phyloP scores from a whole-genome alignment of 768 basidiomycete genomes.

The Termitomyces titanicus region DNA sequence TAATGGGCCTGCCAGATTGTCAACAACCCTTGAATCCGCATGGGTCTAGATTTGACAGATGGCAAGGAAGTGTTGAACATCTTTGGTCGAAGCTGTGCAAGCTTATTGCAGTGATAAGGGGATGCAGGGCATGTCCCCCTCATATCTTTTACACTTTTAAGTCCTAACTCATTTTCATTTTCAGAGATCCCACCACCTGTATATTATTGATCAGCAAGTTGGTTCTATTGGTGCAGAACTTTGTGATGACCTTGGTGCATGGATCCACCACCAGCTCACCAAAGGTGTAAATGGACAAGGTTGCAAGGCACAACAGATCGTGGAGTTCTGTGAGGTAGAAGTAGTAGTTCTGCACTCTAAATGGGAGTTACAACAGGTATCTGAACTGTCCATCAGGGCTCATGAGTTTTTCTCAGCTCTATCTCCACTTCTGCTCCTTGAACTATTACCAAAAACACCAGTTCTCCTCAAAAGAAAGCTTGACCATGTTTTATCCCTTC shows the following conservation, averaged over 20 bases:
- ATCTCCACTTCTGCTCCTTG: background rate
- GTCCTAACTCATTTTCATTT: too few relatives aligned
- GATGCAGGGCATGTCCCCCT: too few relatives aligned
- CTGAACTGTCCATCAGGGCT: conserved; percentile 22
- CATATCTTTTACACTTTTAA: too few relatives aligned
- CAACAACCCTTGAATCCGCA: too few relatives aligned
- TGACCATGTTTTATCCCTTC: too few relatives aligned
- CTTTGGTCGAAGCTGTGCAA: too few relatives aligned
- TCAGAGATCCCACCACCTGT: too few relatives aligned
- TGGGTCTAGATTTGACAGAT: too few relatives aligned
- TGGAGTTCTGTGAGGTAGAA: conserved; percentile 17
- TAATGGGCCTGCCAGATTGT: too few relatives aligned
- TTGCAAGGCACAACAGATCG: conserved; percentile 3
- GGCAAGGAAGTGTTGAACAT: too few relatives aligned
- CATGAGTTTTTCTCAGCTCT: background rate
- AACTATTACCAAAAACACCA: background rate
- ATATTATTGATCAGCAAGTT: conserved; percentile 30
- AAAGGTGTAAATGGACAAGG: conserved; percentile 14
- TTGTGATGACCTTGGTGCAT: conserved; percentile 26
- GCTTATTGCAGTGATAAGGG: too few relatives aligned
- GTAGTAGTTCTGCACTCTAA: conserved; percentile 19
- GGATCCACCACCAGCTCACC: conserved; percentile 21
- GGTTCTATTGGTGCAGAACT: conserved; percentile 21
- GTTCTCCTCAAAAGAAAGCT: background rate
- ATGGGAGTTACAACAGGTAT: conserved; percentile 28